Conservation (phyloP, 2,329 filamentous ascomycete genomes). For the Trichothecium roseum region DNA sequence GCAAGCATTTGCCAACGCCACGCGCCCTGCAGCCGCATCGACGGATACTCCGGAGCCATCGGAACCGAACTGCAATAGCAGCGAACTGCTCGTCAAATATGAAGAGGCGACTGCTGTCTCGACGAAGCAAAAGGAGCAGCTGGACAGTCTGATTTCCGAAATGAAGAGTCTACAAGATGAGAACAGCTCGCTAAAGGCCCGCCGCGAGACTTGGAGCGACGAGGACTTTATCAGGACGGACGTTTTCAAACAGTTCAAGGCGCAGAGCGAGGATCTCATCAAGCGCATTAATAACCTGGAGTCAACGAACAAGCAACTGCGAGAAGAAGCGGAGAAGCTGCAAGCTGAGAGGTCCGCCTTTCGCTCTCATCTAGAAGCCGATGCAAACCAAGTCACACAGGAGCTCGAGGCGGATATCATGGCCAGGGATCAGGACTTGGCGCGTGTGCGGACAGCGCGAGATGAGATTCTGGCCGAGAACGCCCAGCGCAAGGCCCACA, state of each 20-base stretch:
- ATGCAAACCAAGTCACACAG: constrained; percentile 59
- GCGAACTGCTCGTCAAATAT: constrained; percentile 64
- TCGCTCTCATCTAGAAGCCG: constrained; percentile 69
- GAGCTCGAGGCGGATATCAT: constrained; percentile 79
- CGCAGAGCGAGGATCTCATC: constrained; percentile 85
- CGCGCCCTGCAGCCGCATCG: constrained; percentile 30
- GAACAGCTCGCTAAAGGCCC: constrained; percentile 59
- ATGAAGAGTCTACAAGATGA: constrained; percentile 67
- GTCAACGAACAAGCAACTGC: constrained; percentile 73
- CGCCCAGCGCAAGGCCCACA: constrained; percentile 64
- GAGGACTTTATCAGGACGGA: constrained; percentile 92
- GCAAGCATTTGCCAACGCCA: constrained; percentile 65
- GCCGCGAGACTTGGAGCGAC: constrained; percentile 66
- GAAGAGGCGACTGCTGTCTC: constrained; percentile 68
- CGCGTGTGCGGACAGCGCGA: constrained; percentile 70
- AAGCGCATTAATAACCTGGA: constrained; percentile 87
- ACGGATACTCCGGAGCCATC: constrained; percentile 33
- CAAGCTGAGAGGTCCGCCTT: constrained; percentile 79
- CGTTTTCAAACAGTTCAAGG: constrained; percentile 84
- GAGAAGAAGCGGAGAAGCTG: constrained; percentile 75
- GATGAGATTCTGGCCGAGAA: constrained; percentile 82
- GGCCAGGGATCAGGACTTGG: constrained; percentile 72
- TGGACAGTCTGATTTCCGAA: constrained; percentile 69
- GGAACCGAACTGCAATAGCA: constrained; percentile 41
- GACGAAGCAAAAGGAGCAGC: constrained; percentile 78